Evolutionary conservation across 148 eudicot genomes (phyloP).

Genomic region (Nyssa sinensis): DNA sequence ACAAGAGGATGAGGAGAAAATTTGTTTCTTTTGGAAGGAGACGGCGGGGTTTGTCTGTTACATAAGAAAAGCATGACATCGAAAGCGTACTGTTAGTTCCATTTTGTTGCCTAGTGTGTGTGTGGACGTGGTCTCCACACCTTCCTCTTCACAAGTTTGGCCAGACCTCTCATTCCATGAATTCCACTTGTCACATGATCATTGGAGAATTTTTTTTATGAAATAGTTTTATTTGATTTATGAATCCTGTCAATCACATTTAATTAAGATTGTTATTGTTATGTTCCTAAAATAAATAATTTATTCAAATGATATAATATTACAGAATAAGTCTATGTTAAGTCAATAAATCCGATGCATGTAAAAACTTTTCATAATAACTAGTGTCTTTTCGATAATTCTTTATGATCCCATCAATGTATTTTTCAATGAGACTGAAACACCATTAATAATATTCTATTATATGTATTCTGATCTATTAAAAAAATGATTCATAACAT

Average conservation of each 20-base stretch:
- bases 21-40: conserved; percentile 2
- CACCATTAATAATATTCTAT: no score
- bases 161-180: not conserved
- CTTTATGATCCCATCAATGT: no score
- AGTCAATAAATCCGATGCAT: no score
- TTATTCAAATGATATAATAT: no score
- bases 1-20: not conserved
- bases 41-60: conserved; percentile 18
- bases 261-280: no score
- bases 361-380: no score
- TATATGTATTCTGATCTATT: not conserved
- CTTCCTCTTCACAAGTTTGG: not conserved
- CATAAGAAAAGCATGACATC: conserved; percentile 31
- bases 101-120: conserved; percentile 20
- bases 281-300: no score
- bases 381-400: not conserved
- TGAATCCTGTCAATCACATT: no score
- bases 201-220: no score
- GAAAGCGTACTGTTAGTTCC: conserved; percentile 18
- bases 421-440: no score
- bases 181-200: not conserved
- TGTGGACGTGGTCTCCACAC: not conserved
- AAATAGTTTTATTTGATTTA: no score
- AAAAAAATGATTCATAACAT: not conserved
- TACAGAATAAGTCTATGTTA: no score